These are phyloP conservation scores for Albophoma yamanashiensis DNA, from an alignment of 2,329 filamentous ascomycete species.

Conservation along the genomic window DNA sequence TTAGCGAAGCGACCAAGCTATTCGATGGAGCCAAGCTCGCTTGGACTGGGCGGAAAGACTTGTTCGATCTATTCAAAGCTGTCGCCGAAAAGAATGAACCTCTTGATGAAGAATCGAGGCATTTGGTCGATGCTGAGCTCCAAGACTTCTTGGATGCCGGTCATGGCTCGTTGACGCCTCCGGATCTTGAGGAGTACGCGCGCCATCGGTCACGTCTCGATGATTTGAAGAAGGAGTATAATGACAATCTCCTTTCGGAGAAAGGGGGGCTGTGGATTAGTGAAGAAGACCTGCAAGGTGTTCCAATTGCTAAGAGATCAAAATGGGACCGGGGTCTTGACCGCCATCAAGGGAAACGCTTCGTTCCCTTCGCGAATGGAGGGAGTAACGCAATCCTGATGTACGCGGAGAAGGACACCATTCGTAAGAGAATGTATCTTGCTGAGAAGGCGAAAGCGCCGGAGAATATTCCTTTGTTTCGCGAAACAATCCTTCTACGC, in stretches of 20 bases:
- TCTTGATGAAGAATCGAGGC: not conserved
- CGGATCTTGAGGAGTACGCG: not conserved
- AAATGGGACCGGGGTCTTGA: not conserved
- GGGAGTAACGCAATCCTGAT: not conserved
- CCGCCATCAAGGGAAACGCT: not conserved
- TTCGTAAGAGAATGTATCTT: not conserved
- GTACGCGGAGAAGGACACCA: not conserved
- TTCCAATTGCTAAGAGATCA: not conserved
- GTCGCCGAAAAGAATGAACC: not conserved
- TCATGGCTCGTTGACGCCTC: not conserved
- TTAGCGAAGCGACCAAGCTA: not conserved
- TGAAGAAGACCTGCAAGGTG: not conserved
- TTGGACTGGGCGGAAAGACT: not conserved
- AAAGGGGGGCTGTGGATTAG: not conserved
- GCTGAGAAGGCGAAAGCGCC: not conserved
- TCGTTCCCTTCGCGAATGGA: not conserved
- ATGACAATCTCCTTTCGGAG: not conserved
- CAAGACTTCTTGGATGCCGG: not conserved
- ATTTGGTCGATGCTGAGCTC: not conserved
- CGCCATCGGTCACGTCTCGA: not conserved
- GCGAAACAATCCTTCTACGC: not conserved
- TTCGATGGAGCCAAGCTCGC: not conserved
- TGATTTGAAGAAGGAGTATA: not conserved
- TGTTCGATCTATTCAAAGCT: not conserved
- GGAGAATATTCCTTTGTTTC: not conserved